These are phyloP conservation scores for Sugiyamaella marilandica DNA, from an alignment of 805 yeast genomes.

Conservation along the genomic window DNA sequence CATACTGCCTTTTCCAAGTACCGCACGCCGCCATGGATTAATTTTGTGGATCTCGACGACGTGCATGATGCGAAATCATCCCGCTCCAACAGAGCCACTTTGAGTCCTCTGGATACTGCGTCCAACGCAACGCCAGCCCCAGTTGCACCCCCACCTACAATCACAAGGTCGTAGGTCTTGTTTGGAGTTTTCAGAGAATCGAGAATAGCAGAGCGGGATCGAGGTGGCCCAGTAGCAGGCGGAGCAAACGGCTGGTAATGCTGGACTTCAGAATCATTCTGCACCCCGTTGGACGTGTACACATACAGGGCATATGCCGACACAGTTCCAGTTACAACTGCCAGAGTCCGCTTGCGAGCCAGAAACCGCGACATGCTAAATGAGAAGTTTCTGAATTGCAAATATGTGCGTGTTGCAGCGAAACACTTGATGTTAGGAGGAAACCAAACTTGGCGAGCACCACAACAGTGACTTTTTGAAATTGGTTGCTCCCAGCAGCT, in stretches of 20 bases:
- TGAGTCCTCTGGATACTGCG: constrained; percentile 84
- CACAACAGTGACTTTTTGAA: too few relatives aligned
- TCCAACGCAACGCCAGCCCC: constrained; percentile 93
- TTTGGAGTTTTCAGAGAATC: constrained; percentile 29
- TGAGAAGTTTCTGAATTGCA: too few relatives aligned
- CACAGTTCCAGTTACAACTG: not conserved
- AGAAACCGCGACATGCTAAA: constrained; percentile 2
- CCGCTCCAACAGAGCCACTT: constrained; percentile 81
- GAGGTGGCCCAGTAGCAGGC: constrained; percentile 21
- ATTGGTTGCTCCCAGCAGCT: too few relatives aligned
- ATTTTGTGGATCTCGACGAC: constrained; percentile 87
- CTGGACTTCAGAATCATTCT: not conserved
- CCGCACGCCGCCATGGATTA: constrained; percentile 97
- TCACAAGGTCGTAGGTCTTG: constrained; percentile 67
- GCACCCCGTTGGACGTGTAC: not conserved
- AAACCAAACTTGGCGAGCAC: too few relatives aligned
- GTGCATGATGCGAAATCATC: constrained; percentile 91
- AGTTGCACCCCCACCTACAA: constrained; percentile 95
- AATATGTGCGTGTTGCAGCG: too few relatives aligned
- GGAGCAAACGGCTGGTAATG: constrained; percentile 12
- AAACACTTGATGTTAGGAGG: too few relatives aligned
- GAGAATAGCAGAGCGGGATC: constrained; percentile 27
- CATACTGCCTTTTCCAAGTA: constrained; percentile 92
- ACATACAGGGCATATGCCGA: not conserved
- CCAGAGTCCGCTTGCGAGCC: not conserved